Evolutionary conservation across 352 stramenopile species (phyloP).

Genomic region (Aphanomyces cochlioides): DNA sequence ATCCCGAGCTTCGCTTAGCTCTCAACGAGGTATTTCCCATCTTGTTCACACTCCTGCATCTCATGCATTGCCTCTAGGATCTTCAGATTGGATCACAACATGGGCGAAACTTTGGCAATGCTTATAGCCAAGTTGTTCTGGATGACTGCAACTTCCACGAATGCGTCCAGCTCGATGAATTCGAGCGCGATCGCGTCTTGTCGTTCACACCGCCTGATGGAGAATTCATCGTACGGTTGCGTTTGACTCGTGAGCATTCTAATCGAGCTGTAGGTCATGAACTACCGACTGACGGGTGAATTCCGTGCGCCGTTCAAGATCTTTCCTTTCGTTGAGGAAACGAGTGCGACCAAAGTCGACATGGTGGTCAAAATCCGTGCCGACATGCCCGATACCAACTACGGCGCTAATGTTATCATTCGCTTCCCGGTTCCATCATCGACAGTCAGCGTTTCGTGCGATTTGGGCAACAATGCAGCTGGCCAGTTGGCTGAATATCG

Average conservation of each 20-base stretch:
- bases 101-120: conserved; percentile 35
- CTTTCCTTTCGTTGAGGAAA: conserved; percentile 95
- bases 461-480: conserved; percentile 69
- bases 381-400: conserved; percentile 92
- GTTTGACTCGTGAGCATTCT: neutral
- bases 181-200: conserved; percentile 85
- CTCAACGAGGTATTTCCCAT: conserved; percentile 82
- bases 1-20: conserved; percentile 93
- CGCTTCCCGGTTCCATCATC: conserved; percentile 91
- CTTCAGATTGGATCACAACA: conserved; percentile 91
- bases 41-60: neutral
- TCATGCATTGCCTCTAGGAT: conserved; percentile 45
- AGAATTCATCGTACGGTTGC: conserved; percentile 49
- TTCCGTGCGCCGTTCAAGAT: conserved; percentile 97
- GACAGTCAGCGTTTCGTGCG: conserved; percentile 70
- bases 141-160: conserved; percentile 99
- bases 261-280: conserved; percentile 93
- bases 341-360: conserved; percentile 92
- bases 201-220: conserved; percentile 82
- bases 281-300: conserved; percentile 97
- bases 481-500: conserved; percentile 94
- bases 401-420: conserved; percentile 95
- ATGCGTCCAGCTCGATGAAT: conserved; percentile 96
- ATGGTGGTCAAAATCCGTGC: conserved; percentile 90
- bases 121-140: conserved; percentile 91